Percentiles rank a stretch among this genome's conserved stretches.
These are phyloP conservation scores for Pythium periplocum DNA, from an alignment of 352 stramenopile genomes.

Conservation along the genomic window DNA sequence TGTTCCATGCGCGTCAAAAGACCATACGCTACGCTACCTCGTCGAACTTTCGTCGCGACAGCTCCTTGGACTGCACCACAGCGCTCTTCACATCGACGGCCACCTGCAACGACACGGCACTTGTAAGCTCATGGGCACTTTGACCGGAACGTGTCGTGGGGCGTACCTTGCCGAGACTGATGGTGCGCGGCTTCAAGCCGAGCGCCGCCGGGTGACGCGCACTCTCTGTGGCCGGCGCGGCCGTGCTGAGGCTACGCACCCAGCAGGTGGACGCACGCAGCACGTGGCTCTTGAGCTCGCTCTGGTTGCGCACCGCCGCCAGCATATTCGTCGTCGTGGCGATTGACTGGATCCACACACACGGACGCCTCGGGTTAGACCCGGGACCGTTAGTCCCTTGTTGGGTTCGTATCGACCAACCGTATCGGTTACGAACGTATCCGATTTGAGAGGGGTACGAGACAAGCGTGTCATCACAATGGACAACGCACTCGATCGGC, in stretches of 20 bases:
- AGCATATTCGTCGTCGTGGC: conserved; percentile 20
- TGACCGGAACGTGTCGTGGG: no score
- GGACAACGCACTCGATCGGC: no score
- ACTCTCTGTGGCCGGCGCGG: conserved; percentile 7
- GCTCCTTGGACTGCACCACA: conserved; percentile 48
- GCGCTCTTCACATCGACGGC: conserved; percentile 57
- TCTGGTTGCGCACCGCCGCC: conserved; percentile 14
- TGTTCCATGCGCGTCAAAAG: no score
- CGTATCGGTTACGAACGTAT: no score
- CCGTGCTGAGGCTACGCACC: conserved; percentile 40
- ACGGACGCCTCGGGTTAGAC: conserved; percentile 10
- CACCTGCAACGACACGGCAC: conserved; percentile 19
- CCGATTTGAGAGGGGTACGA: no score
- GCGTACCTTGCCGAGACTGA: conserved; percentile 43
- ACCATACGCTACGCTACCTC: conserved; percentile 30
- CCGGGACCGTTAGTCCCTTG: conserved; percentile 10
- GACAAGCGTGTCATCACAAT: no score
- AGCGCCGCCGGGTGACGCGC: conserved; percentile 62
- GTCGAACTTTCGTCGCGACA: conserved; percentile 76
- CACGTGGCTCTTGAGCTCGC: conserved; percentile 22
- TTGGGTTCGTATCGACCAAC: not conserved
- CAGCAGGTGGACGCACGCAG: conserved; percentile 32
- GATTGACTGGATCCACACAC: conserved; percentile 20
- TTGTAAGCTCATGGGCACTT: no score
- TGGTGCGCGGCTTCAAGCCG: conserved; percentile 52